These are phyloP conservation scores for Polytrichum formosum DNA, from an alignment of 225 moss, liverwort and hornwort species.

Conservation along the genomic window DNA sequence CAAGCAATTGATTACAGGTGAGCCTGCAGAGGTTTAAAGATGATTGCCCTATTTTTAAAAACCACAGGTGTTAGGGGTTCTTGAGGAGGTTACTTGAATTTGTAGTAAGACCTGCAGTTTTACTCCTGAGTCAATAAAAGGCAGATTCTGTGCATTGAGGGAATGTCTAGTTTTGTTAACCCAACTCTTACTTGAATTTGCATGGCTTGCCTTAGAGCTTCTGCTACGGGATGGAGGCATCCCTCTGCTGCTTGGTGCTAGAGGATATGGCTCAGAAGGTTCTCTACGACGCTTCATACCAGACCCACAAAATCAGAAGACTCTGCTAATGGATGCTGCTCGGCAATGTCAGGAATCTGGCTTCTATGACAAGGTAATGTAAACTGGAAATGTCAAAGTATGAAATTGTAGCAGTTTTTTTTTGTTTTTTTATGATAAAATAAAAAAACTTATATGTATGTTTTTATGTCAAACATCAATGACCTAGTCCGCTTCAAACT, in stretches of 20 bases:
- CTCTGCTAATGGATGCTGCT: slow-evolving; percentile 76
- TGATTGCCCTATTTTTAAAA: too few relatives aligned
- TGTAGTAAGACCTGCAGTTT: too few relatives aligned
- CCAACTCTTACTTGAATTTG: neutral
- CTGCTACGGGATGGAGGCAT: slow-evolving; percentile 90
- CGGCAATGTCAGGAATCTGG: slow-evolving; percentile 95
- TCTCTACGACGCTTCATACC: slow-evolving; percentile 78
- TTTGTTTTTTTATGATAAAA: neutral
- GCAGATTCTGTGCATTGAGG: too few relatives aligned
- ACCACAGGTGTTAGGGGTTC: too few relatives aligned
- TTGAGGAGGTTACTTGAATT: too few relatives aligned
- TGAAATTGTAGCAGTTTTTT: neutral
- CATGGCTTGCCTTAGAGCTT: slow-evolving; percentile 45
- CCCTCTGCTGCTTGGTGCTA: slow-evolving; percentile 71
- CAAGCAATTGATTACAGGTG: slow-evolving; percentile 77
- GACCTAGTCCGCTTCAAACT: neutral
- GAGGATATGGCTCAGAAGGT: slow-evolving; percentile 65
- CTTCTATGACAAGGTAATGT: slow-evolving; percentile 74
- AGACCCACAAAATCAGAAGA: slow-evolving; percentile 74
- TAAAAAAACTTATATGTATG: too few relatives aligned
- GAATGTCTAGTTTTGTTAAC: too few relatives aligned
- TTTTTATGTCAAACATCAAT: too few relatives aligned
- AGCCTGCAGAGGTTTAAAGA: too few relatives aligned
- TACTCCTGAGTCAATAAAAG: too few relatives aligned
- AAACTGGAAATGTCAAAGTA: neutral